A percentile compares a stretch with the other conserved stretches of the same genome.
These are phyloP conservation scores for Lactarius pseudohatsudake DNA, from an alignment of 768 basidiomycete genomes.

Conservation along the genomic window DNA sequence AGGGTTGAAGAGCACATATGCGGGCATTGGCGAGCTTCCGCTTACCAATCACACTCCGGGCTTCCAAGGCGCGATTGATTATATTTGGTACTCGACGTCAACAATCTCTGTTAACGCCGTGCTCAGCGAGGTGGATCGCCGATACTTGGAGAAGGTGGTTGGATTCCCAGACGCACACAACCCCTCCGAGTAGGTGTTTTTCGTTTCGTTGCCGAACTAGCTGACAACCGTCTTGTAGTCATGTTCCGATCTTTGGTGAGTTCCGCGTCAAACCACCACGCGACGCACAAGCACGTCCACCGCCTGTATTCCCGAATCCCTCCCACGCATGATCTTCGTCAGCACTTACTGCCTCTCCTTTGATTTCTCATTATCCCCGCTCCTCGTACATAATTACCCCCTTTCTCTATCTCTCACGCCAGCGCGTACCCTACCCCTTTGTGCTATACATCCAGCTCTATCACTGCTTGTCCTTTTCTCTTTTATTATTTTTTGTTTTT, in stretches of 20 bases:
- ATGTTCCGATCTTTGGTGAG: constrained; percentile 68
- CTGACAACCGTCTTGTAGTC: constrained; percentile 45
- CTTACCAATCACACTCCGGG: constrained; percentile 90
- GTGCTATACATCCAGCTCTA: constrained; percentile 26
- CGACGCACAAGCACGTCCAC: constrained; percentile 41
- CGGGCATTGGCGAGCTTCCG: constrained; percentile 55
- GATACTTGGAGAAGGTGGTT: constrained; percentile 85
- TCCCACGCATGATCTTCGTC: constrained; percentile 37
- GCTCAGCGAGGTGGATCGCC: constrained; percentile 83
- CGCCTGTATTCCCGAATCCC: constrained; percentile 42
- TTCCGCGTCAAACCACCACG: constrained; percentile 79
- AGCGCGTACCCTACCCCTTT: constrained; percentile 10
- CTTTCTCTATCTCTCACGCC: constrained; percentile 10
- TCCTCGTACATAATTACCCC: constrained; percentile 26
- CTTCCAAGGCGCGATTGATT: constrained; percentile 87
- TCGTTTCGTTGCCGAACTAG: constrained; percentile 26
- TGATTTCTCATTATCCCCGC: constrained; percentile 20
- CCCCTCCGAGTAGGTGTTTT: constrained; percentile 84
- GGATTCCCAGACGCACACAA: constrained; percentile 98
- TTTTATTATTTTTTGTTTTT: constrained; percentile 27
- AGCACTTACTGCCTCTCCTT: constrained; percentile 18
- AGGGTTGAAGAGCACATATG: constrained; percentile 83
- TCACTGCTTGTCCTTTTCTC: constrained; percentile 25
- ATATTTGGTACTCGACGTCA: constrained; percentile 84
- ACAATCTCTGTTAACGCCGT: constrained; percentile 78